Base-by-base conservation (phyloP, 345 rosid species). In the Sisymbrium altissimum region DNA sequence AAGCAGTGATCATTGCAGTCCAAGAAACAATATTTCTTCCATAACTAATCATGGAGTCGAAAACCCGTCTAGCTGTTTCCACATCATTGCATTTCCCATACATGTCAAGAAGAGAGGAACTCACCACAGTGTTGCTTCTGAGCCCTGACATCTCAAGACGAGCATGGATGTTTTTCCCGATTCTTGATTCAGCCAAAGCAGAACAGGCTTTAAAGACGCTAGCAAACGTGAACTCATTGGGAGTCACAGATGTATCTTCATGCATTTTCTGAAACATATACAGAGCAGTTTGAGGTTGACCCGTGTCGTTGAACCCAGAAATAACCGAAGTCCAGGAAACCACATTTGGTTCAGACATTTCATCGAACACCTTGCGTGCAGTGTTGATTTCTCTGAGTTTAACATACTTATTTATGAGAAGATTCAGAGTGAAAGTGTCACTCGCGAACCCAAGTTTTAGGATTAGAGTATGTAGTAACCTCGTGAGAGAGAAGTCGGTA, bases 1-100 rank as follows among this genome's bases (percentile, higher is more conserved):
- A 86, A 10, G 85, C 83, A 12, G 88, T 79, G 25, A 92, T 83
- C 86, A 88, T 87, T 3, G 97, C 85, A 14, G 91, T 92, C 96
- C 96, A 90, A 29, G 91, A 80, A 66, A 92, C 88, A 66, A 92
- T 72, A 64, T 90, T 88, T 79, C 80, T 85, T 4, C 71, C 77
- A 73, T 6, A 73, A 21, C 38, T 67, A 39, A 19, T 11, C 93
- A 88, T 92, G 4, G 65, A 73, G 76, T 90, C 77, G 33, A 90
- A 92, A 81, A 88, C 90, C 83, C 69, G 76, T 74, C 87, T 81
- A 17, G 96, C 91, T 0, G 80, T 73, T 35, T 83, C 87, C 19
- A 86, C 83, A 14, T 86, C 89, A 33, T 88, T 90, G 81, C 97
- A 90, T 81, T 92, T 88, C 45, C 98, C 98, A 55, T 90, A 92